Evolutionary conservation across 768 basidiomycete species (phyloP), one percentile per base, ranked within the genome.

Genomic region (Mycena leptocephala): DNA sequence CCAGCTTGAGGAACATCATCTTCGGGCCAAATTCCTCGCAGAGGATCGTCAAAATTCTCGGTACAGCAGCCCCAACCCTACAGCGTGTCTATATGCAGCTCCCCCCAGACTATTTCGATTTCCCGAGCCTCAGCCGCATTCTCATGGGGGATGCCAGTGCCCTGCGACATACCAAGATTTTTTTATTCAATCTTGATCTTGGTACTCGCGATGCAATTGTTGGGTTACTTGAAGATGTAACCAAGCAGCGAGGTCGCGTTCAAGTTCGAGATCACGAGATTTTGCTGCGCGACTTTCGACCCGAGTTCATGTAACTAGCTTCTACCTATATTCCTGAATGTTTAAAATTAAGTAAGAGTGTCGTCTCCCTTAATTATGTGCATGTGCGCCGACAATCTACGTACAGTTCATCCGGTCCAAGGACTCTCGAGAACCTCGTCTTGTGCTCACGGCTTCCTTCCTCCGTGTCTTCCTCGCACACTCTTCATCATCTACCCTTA

Each of bases 51-150:
- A 64, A 64, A 30, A 64, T 64, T 26, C 63, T 64, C 41, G 59
- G 5, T 61, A 64, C 63, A 48, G 43, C 39, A 64, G 41, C 63
- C 10, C 39, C 41, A 14, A 46, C 63, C 10, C 26, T 64, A 26
- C 24, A 64, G 26, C 63, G 39, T 30, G 63, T 64, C 39, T 64
- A 64, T 64, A 64, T 64, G 39, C 48, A 51, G 63, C 41, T 64
- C 28, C 13, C 43, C 35, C 16, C 24, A 64, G 48, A 64, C 20
- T 64, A 43, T 48, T 14, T 5, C 26, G 63, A 64, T 43, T 28
- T 48, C 63, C 26, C 41, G 3, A 14, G 37, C 7, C 41, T 64
- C 28, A 30, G 26, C 5, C 37, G 41, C 13, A 48, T 64, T 64
- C 32, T 64, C 30, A 48, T 46, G 41, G 14, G 5, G 33, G 59